A percentile compares a stretch with the other conserved stretches of the same genome.
Conservation (phyloP, 2,329 filamentous ascomycete species). For the Trichophyton benhamiae region DNA sequence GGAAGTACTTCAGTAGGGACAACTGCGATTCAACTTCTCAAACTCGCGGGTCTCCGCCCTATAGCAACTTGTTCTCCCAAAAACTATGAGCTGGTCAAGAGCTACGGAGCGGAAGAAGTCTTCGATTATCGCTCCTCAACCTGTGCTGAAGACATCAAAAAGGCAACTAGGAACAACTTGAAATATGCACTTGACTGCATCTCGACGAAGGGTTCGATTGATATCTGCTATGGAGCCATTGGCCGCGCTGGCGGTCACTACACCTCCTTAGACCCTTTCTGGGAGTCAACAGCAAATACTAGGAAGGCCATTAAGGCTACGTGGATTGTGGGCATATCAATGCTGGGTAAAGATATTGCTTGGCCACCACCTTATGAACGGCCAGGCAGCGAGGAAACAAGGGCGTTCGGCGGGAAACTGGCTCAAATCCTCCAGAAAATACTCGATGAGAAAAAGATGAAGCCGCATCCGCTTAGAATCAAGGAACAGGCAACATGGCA, state of each 20-base stretch:
- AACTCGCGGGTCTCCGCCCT: conserved; percentile 22
- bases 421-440: conserved; percentile 1
- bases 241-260: conserved; percentile 17
- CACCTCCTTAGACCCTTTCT: conserved; percentile 13
- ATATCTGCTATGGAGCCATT: conserved; percentile 16
- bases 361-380: conserved; percentile 8
- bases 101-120: conserved; percentile 24
- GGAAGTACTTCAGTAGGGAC: conserved; percentile 36
- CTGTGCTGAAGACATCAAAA: conserved; percentile 13
- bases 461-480: conserved; percentile 3
- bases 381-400: conserved; percentile 6
- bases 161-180: conserved; percentile 12
- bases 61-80: conserved; percentile 26
- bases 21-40: conserved; percentile 20
- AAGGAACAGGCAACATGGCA: neutral
- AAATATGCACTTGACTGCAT: conserved; percentile 13
- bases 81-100: conserved; percentile 24
- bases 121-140: conserved; percentile 19
- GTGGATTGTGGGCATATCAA: conserved; percentile 13
- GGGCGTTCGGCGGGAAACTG: neutral
- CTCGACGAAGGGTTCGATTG: conserved; percentile 8
- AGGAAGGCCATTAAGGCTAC: conserved; percentile 9
- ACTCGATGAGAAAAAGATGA: conserved; percentile 4
- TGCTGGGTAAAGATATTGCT: conserved; percentile 13
- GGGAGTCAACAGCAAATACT: neutral